phyloP scores from a whole-genome alignment of 768 basidiomycete species.

The Austroboletus eburneus region DNA sequence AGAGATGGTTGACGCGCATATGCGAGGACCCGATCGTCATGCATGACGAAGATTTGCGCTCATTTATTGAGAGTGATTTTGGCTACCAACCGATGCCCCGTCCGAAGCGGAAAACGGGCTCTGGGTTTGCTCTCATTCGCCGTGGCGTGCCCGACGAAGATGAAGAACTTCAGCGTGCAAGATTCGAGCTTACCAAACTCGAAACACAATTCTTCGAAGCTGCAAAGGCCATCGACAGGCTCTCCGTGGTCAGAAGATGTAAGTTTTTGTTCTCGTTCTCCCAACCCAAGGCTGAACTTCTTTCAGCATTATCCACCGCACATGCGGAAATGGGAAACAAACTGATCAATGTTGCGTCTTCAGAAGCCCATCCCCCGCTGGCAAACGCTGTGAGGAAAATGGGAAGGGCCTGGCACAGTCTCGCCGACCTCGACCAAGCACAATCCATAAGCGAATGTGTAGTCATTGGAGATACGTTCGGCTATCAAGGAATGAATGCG shows the following conservation, averaged over 20 bases:
- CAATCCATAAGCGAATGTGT: constrained; percentile 95
- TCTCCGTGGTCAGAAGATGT: constrained; percentile 80
- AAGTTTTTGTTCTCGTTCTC: constrained; percentile 6
- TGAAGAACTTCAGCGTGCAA: constrained; percentile 84
- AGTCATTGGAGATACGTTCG: constrained; percentile 90
- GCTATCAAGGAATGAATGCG: constrained; percentile 97
- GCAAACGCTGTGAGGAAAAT: constrained; percentile 81
- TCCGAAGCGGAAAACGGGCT: constrained; percentile 64
- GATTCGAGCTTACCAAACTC: constrained; percentile 87
- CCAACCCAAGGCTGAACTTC: constrained; percentile 2
- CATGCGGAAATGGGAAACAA: constrained; percentile 94
- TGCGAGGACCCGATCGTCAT: constrained; percentile 89
- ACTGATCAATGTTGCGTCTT: constrained; percentile 81
- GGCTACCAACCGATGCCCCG: constrained; percentile 86
- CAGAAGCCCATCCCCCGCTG: constrained; percentile 82
- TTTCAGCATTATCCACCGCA: constrained; percentile 65
- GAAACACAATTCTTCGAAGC: constrained; percentile 92
- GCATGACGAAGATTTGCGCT: constrained; percentile 88
- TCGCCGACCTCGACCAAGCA: constrained; percentile 85
- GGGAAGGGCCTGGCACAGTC: constrained; percentile 81
- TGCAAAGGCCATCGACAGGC: constrained; percentile 85
- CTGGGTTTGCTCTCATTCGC: constrained; percentile 73
- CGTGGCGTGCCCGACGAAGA: constrained; percentile 90
- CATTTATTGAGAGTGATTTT: constrained; percentile 97
- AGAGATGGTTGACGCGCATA: constrained; percentile 89